Evolutionary conservation across 176 grass and related monocot species (phyloP).

Genomic region (Musa itinerans): DNA sequence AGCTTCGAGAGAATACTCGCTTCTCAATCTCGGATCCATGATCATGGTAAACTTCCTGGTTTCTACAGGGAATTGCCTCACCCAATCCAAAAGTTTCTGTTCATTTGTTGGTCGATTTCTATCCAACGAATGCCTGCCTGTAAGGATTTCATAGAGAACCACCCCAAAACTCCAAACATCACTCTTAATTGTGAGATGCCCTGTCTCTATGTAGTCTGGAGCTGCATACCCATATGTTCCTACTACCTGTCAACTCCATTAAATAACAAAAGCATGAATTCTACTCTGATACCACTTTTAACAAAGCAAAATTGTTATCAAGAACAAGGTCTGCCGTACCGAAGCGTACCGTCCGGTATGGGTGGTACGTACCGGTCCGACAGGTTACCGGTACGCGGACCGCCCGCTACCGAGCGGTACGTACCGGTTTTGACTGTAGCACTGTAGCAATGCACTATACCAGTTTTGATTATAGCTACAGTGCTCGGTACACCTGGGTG

Average conservation of each 20-base stretch:
- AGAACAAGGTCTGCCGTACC: too few species aligned
- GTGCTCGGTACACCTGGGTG: too few species aligned
- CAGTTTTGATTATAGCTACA: too few species aligned
- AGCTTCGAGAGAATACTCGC: conserved; percentile 38
- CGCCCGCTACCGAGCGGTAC: too few species aligned
- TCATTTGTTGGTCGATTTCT: conserved; percentile 43
- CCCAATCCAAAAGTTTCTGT: conserved; percentile 77
- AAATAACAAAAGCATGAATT: background rate
- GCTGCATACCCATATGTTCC: conserved; percentile 87
- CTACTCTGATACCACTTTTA: background rate
- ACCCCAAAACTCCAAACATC: conserved; percentile 93
- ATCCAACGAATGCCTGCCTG: conserved; percentile 62
- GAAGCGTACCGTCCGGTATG: too few species aligned
- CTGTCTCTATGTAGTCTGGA: conserved; percentile 94
- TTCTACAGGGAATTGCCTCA: conserved; percentile 37
- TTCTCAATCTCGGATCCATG: conserved; percentile 66
- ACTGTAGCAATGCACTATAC: too few species aligned
- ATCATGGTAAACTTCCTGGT: conserved; percentile 39
- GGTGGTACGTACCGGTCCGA: too few species aligned
- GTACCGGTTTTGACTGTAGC: too few species aligned
- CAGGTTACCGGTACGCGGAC: too few species aligned
- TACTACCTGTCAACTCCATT: conserved; percentile 36
- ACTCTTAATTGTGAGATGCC: conserved; percentile 67
- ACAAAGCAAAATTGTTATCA: background rate
- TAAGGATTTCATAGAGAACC: conserved; percentile 77